Evolutionary conservation across 129 eudicot genomes (phyloP).

Genomic region (Helichrysum umbraculigerum): DNA sequence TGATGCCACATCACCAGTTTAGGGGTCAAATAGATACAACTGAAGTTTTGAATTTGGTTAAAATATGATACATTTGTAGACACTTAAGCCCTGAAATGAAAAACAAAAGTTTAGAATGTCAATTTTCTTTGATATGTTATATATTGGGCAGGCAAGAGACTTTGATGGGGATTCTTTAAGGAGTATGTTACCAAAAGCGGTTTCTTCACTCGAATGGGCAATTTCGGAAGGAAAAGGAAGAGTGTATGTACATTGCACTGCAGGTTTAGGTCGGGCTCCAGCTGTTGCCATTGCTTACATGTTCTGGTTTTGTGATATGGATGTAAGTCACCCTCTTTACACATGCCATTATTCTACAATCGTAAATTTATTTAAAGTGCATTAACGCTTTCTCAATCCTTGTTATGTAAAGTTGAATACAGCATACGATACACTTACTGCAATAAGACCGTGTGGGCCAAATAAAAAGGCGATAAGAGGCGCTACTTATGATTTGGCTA

Average conservation of each 20-base stretch:
- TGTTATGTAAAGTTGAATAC: conserved; percentile 56
- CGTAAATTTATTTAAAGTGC: not conserved
- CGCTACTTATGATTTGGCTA: conserved; percentile 88
- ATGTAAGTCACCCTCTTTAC: conserved; percentile 52
- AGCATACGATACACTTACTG: conserved; percentile 60
- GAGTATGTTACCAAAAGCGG: conserved; percentile 79
- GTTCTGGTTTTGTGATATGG: conserved; percentile 86
- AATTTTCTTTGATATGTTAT: not conserved
- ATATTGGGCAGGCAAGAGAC: conserved; percentile 68
- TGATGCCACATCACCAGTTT: no score
- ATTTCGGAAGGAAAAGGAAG: conserved; percentile 79
- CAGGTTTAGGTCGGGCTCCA: conserved; percentile 97
- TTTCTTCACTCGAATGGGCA: conserved; percentile 88
- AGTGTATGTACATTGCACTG: conserved; percentile 90
- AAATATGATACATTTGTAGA: no score
- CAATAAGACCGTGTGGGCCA: conserved; percentile 91
- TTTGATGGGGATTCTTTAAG: conserved; percentile 95
- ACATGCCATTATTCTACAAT: not conserved
- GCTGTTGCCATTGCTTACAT: conserved; percentile 91
- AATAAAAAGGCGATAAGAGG: conserved; percentile 80
- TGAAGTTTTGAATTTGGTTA: no score
- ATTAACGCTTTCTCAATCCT: conserved; percentile 6
- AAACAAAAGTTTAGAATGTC: not conserved
- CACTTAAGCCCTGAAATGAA: not conserved
- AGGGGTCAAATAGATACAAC: no score